A percentile compares a stretch with the other conserved stretches of the same genome.
Evolutionary conservation across 2,329 filamentous ascomycete genomes (phyloP).

Genomic region (Aspergillus uvarum): DNA sequence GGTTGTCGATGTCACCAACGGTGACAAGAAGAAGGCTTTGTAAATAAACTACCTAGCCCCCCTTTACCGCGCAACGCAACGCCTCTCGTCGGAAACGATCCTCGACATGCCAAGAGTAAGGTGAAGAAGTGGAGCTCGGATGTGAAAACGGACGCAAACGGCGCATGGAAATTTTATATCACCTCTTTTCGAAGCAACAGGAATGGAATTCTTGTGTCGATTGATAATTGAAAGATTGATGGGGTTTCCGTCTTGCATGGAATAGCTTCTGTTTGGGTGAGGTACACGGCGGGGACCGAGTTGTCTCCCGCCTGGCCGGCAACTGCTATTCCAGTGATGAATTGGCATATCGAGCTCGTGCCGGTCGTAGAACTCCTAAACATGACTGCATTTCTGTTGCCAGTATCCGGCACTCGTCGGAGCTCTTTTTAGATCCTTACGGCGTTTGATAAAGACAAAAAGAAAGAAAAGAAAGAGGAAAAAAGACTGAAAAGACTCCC

Average conservation of each 20-base stretch:
- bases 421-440: conserved; percentile 31
- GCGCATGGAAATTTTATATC: background rate
- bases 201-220: background rate
- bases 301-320: background rate
- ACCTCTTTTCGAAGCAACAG: too few relatives aligned
- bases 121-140: conserved; percentile 22
- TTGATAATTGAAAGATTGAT: too few relatives aligned
- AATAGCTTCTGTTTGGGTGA: too few relatives aligned
- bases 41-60: conserved; percentile 31
- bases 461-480: conserved; percentile 28
- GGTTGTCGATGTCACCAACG: conserved; percentile 48
- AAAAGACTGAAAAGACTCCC: conserved; percentile 37
- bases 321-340: background rate
- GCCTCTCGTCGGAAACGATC: background rate
- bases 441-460: conserved; percentile 37
- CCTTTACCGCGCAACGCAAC: background rate
- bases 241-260: too few relatives aligned
- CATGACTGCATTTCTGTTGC: conserved; percentile 13
- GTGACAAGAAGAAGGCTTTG: conserved; percentile 47
- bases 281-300: background rate
- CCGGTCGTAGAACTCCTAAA: background rate
- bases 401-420: conserved; percentile 30
- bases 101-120: conserved; percentile 22
- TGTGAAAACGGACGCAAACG: conserved; percentile 16
- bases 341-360: background rate